These are phyloP conservation scores for Collybiopsis confluens DNA, from an alignment of 768 basidiomycete species.

Conservation along the genomic window DNA sequence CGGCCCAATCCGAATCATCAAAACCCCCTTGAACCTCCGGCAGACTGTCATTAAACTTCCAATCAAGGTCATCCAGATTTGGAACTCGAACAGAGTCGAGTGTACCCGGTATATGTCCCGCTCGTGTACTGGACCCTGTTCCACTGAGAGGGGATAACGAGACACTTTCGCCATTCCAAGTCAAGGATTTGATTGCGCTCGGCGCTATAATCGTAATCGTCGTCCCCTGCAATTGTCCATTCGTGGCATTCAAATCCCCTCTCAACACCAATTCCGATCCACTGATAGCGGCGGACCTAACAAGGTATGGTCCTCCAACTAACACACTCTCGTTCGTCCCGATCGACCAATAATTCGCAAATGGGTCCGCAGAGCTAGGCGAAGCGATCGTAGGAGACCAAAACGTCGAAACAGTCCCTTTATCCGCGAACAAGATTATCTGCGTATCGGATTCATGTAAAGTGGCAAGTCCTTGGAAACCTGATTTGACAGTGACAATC, in stretches of 20 bases:
- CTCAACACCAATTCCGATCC: constrained; percentile 50
- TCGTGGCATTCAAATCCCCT: constrained; percentile 61
- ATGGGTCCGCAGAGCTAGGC: constrained; percentile 29
- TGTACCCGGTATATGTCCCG: not conserved
- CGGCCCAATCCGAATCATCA: constrained; percentile 60
- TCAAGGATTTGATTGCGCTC: constrained; percentile 42
- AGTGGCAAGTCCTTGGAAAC: constrained; percentile 54
- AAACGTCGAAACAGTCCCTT: constrained; percentile 62
- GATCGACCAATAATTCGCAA: constrained; percentile 65
- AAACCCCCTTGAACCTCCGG: constrained; percentile 61
- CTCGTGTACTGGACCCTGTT: constrained; percentile 13
- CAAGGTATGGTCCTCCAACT: constrained; percentile 61
- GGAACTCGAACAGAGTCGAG: not conserved
- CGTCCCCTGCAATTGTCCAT: constrained; percentile 24
- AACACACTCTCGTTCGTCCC: constrained; percentile 70
- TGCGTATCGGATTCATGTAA: constrained; percentile 65
- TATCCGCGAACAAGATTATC: constrained; percentile 66
- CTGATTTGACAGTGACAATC: constrained; percentile 51
- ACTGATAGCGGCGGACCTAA: constrained; percentile 48
- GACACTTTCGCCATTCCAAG: constrained; percentile 69
- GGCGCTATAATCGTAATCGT: constrained; percentile 64
- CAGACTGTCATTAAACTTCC: constrained; percentile 73
- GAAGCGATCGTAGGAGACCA: constrained; percentile 66
- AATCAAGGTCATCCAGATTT: constrained; percentile 28
- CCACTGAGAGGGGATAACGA: constrained; percentile 19